Base-by-base conservation (phyloP, 169 alveolate species). In the Plasmodium vivax region DNA sequence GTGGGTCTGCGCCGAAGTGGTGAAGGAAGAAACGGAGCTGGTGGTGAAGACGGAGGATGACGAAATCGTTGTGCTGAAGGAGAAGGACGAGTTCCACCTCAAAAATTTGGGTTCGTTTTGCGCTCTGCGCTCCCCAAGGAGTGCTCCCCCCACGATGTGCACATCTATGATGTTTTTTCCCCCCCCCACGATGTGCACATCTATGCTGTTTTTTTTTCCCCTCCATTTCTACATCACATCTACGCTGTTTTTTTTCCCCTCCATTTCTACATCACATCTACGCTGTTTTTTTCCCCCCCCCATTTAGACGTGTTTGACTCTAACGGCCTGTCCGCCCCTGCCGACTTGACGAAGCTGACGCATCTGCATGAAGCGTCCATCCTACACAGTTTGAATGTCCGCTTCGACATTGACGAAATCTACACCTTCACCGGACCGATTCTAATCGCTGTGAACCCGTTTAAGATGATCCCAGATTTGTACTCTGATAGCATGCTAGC, bases 391-490 rank as follows among this genome's bases (percentile, higher is more conserved):
- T 94, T 99, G 74, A 96, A 98, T 85, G 87, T 95, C 38, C 97
- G 99, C 51, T 99, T 98, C 92, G 97, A 96, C 19, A 94, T 96
- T 23, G 99, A 98, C 83, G 92, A 97, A 74, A 98, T 99, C 47
- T 99, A 98, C 93, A 98, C 99, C n/a, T 96, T 98, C 71, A 98
- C 99, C 2, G 99, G 99, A 47, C 99, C 99, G 58, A 99, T 99
- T 73, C 97, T 99, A 77, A 98, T 99, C 32, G 99, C 99, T 72
- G 98, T 99, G 14, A 99, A 99, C 88, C 99, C 99, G 4, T 99
- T 98, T 96, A 98, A 98, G 74, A 73, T 74, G 4, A 94, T 98
- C 23, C 94, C 77, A 2, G 96, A 97, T 62, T 92, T 98, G 54
- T 98, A 95, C 77, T 82, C 90, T 2, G 96, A 96, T 34, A 81